Conservation (phyloP, 495 filamentous ascomycete genomes). For the Penicillium paxilli region DNA sequence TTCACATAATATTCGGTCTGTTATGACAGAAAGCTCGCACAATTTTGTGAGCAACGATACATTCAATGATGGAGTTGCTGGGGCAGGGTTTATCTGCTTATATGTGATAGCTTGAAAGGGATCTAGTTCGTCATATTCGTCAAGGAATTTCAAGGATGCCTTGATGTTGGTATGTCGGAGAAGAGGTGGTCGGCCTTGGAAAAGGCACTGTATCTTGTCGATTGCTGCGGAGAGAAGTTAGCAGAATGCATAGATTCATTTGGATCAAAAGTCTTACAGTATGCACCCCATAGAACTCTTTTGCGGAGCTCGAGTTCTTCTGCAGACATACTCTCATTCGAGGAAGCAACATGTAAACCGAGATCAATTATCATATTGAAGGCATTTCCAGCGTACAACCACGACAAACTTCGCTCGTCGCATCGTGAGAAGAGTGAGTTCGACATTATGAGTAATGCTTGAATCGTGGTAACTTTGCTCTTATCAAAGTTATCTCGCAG, state of each 20-base stretch:
- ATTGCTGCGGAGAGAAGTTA: slow-evolving; percentile 13
- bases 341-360: slow-evolving; percentile 38
- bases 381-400: slow-evolving; percentile 46
- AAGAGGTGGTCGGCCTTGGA: slow-evolving; percentile 32
- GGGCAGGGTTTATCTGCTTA: slow-evolving; percentile 3
- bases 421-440: slow-evolving; percentile 37
- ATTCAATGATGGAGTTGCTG: slow-evolving; percentile 23
- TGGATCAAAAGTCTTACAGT: slow-evolving; percentile 19
- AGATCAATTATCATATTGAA: slow-evolving; percentile 50
- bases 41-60: slow-evolving; percentile 31
- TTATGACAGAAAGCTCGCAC: slow-evolving; percentile 31
- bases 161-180: slow-evolving; percentile 30
- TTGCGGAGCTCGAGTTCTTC: slow-evolving; percentile 45
- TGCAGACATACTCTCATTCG: slow-evolving; percentile 19
- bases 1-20: slow-evolving; percentile 29
- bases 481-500: slow-evolving; percentile 37
- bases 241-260: background rate
- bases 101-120: slow-evolving; percentile 29
- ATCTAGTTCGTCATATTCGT: slow-evolving; percentile 37
- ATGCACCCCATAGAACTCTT: slow-evolving; percentile 43
- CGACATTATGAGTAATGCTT: slow-evolving; percentile 44
- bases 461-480: slow-evolving; percentile 47
- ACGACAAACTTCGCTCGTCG: slow-evolving; percentile 44
- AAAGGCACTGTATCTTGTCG: slow-evolving; percentile 37
- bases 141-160: slow-evolving; percentile 27